A percentile compares a stretch with the other conserved stretches of the same genome.
phyloP scores from a whole-genome alignment of 31 red algal species.

The Asparagopsis taxiformis region DNA sequence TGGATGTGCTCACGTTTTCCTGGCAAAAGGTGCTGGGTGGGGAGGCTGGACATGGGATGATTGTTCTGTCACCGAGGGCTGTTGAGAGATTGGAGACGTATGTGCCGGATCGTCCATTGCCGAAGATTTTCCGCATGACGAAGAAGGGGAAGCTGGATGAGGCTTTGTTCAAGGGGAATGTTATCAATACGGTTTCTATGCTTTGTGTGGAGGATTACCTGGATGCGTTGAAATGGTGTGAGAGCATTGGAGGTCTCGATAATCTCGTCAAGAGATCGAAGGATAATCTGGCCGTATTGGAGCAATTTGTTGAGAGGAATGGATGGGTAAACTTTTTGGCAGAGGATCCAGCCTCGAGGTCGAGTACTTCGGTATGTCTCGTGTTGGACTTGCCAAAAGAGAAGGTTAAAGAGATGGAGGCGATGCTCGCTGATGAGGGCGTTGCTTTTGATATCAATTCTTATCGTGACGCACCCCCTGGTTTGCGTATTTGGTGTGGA shows the following conservation, averaged over 20 bases:
- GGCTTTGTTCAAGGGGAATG: conserved; percentile 78
- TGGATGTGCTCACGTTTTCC: conserved; percentile 97
- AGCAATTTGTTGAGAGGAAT: conserved; percentile 69
- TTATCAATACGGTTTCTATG: conserved; percentile 99
- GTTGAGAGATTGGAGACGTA: conserved; percentile 88
- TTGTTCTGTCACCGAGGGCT: conserved; percentile 85
- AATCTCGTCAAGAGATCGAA: conserved; percentile 63
- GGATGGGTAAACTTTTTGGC: conserved; percentile 92
- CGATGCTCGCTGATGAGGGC: conserved; percentile 74
- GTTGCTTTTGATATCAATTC: conserved; percentile 93
- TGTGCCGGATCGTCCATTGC: conserved; percentile 77
- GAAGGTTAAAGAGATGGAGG: conserved; percentile 77
- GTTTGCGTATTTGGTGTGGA: conserved; percentile 94
- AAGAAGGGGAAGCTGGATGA: conserved; percentile 93
- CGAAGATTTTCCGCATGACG: conserved; percentile 96
- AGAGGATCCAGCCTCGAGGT: conserved; percentile 52
- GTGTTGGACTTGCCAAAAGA: conserved; percentile 68
- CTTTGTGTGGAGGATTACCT: conserved; percentile 97
- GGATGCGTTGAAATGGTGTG: conserved; percentile 87
- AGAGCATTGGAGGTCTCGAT: conserved; percentile 69
- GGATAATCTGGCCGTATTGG: conserved; percentile 76
- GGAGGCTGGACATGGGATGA: conserved; percentile 95
- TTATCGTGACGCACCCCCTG: conserved; percentile 93
- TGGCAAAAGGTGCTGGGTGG: conserved; percentile 99
- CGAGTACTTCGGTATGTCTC: conserved; percentile 89